Percentiles rank a stretch among this genome's conserved stretches.
Conservation (phyloP, 352 stramenopile genomes). For the Globisporangium heterothallicum region DNA sequence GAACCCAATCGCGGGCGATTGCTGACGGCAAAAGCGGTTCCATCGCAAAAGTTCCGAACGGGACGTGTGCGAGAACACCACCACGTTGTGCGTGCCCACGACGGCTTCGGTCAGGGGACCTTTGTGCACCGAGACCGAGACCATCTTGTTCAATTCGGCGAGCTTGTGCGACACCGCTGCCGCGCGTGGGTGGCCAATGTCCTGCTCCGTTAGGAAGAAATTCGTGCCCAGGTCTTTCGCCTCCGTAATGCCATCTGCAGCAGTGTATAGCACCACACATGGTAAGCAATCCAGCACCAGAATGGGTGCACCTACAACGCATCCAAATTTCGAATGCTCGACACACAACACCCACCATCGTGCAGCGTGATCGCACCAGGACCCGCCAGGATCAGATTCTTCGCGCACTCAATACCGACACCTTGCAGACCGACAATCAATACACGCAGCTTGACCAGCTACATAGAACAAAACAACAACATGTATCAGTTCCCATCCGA, state of each 20-base stretch:
- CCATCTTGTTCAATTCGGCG: constrained; percentile 90
- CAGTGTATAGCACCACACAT: neutral
- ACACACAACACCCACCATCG: constrained; percentile 32
- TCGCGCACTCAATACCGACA: constrained; percentile 87
- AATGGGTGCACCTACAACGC: neutral
- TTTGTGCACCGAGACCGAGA: constrained; percentile 69
- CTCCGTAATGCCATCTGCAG: constrained; percentile 55
- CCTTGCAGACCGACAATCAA: constrained; percentile 83
- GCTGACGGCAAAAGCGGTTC: constrained; percentile 85
- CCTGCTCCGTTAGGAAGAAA: constrained; percentile 88
- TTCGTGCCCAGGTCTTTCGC: constrained; percentile 90
- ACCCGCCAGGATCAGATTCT: constrained; percentile 92
- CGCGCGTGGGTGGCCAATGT: constrained; percentile 66
- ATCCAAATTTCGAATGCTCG: neutral
- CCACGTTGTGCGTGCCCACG: constrained; percentile 72
- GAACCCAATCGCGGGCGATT: constrained; percentile 75
- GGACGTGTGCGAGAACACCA: constrained; percentile 83
- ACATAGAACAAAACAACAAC: neutral
- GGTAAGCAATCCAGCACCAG: neutral
- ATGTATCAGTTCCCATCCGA: neutral
- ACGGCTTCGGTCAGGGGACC: constrained; percentile 59
- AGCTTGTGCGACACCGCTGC: constrained; percentile 70
- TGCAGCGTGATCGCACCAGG: constrained; percentile 85
- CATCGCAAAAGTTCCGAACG: constrained; percentile 79
- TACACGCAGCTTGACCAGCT: constrained; percentile 79